Evolutionary conservation across 192 early-diverging fungal species (phyloP), one percentile per base, ranked within the genome.

Genomic region (Rhizophagus clarus): DNA sequence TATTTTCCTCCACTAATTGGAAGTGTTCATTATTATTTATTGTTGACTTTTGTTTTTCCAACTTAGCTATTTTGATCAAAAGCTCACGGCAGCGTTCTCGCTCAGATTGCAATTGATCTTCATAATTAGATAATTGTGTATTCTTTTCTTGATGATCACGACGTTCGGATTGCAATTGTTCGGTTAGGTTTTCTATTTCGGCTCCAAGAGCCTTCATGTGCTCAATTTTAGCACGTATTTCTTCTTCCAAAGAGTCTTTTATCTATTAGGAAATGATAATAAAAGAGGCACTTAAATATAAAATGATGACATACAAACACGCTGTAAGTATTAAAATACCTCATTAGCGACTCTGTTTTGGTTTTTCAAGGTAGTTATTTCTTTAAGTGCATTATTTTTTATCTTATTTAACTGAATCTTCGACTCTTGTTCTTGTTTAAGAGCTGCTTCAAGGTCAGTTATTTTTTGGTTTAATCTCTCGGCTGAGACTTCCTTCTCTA

Each of bases 131-230:
- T 42, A 79, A 61, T 71, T 79, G 77, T 71, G 70, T 69, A 40
- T 40, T 69, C 31, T 79, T 79, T 20, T 17, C 32, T 62, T 70
- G 77, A 61, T 79, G 77, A 79, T 79, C 77, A 22, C 77, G 77
- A 20, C 77, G 34, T 71, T 79, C 77, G 7, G 69, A 71, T 79
- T 79, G 77, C 14, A 79, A 71, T 61, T 79, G 67, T 24, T 79
- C 77, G 14, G 77, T 79, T 5, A 79, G 15, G n/a, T 69, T 71
- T 71, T 79, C 68, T 7, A 79, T 71, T 71, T 79, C 67, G 10
- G 61, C 68, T 72, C 69, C 77, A 60, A 79, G 67, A 24, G 77
- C 77, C n/a, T 79, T 79, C 24, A 79, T 61, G 14, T 79, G 77
- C 61, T 79, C 77, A 61, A 61, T 56, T 51, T 79, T 31, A 15